Evolutionary conservation across 2,329 filamentous ascomycete genomes (phyloP), one percentile per base, ranked within the genome.

Genomic region (Eurotiales sp.): DNA sequence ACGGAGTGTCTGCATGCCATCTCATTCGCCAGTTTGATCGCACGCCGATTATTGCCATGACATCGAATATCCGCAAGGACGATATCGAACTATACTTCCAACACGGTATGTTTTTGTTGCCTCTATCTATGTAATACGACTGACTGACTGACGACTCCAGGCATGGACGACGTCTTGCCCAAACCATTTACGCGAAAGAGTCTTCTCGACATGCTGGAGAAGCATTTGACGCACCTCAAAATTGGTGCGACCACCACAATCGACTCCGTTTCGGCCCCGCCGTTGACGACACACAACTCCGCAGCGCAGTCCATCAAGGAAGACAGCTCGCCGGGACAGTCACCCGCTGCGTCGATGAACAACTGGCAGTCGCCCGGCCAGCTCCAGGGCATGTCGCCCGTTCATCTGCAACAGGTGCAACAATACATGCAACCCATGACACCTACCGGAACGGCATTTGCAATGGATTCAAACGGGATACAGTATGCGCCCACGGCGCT

Each of bases 61-160:
- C 93, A 3, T 96, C 92, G 3, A 99, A 97, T 65, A 97, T 99
- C 58, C 83, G 93, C 58, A 91, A 90, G 55, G 92, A 96, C 63
- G 93, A 99, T 66, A 95, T 97, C 55, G 88, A 92, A 49, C 91
- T 95, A 74, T 99, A 99, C 67, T 97, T 96, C 74, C 86, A 92
- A 62, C 91, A 95, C 73, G 93, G 91, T 93, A 80, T 76, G 86
- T 63, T 21, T 27, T 8, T 21, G 15, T 11, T 21, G 8, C 6
- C 19, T 36, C 7, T 19, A 19, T 47, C 8, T 17, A 22, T 17
- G 3, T 25, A 22, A 30, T 7, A 34, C 8, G 5, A 21, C 36
- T 8, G n/a, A 39, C 14, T 17, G 70, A 21, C 40, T 52, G 52
- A 60, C 62, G 56, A 4, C 23, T 19, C 6, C 60, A 96, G 91